These are phyloP conservation scores for Acanthamoeba sp. DNA, from an alignment of 208 protist genomes.

Conservation along the genomic window DNA sequence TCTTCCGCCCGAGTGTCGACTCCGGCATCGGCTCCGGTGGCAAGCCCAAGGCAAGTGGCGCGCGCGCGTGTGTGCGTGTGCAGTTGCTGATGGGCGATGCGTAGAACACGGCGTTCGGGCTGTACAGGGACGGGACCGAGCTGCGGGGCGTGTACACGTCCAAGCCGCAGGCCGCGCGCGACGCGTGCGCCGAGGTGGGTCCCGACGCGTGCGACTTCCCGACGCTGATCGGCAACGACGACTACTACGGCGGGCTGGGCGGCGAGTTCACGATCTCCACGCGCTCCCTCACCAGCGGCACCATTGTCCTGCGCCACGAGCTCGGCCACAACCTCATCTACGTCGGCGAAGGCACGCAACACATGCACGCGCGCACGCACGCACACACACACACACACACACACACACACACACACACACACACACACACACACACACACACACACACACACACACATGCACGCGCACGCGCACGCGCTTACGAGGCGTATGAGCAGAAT, in stretches of 20 bases:
- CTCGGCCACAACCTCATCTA: constrained; percentile 66
- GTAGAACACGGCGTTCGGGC: constrained; percentile 37
- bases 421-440: too few species aligned
- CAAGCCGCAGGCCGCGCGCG: constrained; percentile 19
- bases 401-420: too few species aligned
- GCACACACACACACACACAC: too few species aligned
- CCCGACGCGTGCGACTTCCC: constrained; percentile 67
- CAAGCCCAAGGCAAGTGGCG: constrained; percentile 29
- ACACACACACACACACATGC: too few species aligned
- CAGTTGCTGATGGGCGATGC: too few species aligned
- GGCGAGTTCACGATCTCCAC: constrained; percentile 75
- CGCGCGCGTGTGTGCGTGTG: neutral
- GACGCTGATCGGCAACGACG: constrained; percentile 66
- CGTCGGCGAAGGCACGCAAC: constrained; percentile 53
- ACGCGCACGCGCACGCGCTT: neutral
- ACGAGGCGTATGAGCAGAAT: neutral
- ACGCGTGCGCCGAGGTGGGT: constrained; percentile 25
- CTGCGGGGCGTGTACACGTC: constrained; percentile 69
- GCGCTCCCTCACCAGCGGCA: constrained; percentile 66
- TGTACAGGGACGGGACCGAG: constrained; percentile 69
- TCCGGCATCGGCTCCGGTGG: constrained; percentile 67
- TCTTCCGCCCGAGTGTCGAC: constrained; percentile 71
- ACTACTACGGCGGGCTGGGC: constrained; percentile 66
- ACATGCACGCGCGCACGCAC: too few species aligned
- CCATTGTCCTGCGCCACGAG: constrained; percentile 66